A percentile compares a stretch with the other conserved stretches of the same genome.
These are phyloP conservation scores for Erigeron philadelphicus DNA, from an alignment of 140 eudicot species.

Conservation along the genomic window DNA sequence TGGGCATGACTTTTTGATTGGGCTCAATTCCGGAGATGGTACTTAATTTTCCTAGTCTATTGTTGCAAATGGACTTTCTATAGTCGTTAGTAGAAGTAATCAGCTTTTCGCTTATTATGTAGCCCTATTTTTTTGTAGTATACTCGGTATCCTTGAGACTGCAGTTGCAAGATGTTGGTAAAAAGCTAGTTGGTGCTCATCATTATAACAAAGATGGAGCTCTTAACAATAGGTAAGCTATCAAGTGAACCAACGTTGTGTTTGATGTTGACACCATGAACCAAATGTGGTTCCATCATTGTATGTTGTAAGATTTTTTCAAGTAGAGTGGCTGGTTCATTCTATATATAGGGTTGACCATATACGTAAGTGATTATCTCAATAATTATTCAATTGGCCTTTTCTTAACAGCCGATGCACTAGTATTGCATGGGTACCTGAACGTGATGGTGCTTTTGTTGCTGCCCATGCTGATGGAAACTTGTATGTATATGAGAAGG, in stretches of 20 bases:
- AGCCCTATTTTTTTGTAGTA: conserved; percentile 42
- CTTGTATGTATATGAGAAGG: conserved; percentile 83
- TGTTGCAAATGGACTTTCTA: conserved; percentile 4
- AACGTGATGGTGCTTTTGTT: conserved; percentile 71
- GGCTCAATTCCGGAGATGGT: conserved; percentile 81
- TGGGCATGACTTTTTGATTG: conserved; percentile 82
- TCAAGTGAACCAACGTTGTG: background rate
- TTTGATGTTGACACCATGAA: conserved; percentile 3
- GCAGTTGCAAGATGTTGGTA: conserved; percentile 76
- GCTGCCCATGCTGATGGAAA: conserved; percentile 89
- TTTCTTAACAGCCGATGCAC: conserved; percentile 59
- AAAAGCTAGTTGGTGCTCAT: conserved; percentile 89
- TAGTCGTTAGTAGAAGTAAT: background rate
- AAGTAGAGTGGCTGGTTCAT: background rate
- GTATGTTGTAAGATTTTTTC: background rate
- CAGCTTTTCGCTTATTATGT: conserved; percentile 24
- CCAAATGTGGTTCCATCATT: background rate
- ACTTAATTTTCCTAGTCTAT: conserved; percentile 14
- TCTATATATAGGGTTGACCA: background rate
- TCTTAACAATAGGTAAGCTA: conserved; percentile 57
- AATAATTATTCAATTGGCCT: conserved; percentile 11
- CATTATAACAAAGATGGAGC: conserved; percentile 91
- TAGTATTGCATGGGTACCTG: conserved; percentile 75
- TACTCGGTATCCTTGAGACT: conserved; percentile 75
- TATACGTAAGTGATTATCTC: background rate